Evolutionary conservation across 805 yeast genomes (phyloP).

Genomic region (Wickerhamiella azymoides): DNA sequence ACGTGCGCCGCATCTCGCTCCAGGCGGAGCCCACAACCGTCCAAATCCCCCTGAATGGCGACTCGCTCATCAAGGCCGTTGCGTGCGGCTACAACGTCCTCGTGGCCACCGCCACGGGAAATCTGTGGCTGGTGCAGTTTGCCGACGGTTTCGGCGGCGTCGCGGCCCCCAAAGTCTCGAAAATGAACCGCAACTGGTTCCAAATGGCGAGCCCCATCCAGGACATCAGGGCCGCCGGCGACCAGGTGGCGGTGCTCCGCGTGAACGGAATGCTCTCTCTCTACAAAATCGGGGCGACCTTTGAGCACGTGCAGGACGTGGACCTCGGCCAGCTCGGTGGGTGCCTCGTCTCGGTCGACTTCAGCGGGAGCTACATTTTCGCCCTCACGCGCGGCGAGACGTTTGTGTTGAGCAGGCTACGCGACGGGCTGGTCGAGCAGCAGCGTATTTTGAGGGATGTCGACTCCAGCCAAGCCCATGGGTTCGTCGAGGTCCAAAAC

Average conservation of each 20-base stretch:
- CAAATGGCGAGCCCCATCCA: background rate
- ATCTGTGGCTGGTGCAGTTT: background rate
- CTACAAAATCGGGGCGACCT: background rate
- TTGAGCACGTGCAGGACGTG: background rate
- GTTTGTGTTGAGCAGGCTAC: background rate
- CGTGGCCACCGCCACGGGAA: background rate
- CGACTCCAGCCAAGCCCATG: background rate
- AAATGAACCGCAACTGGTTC: conserved; percentile 1
- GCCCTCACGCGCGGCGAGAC: background rate
- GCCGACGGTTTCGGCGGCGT: conserved; percentile 6
- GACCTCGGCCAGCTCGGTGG: background rate
- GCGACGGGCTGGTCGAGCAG: background rate
- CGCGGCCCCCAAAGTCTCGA: background rate
- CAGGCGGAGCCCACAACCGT: background rate
- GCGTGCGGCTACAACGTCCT: conserved; percentile 3
- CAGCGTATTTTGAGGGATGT: background rate
- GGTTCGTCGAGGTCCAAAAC: background rate
- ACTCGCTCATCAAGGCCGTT: background rate
- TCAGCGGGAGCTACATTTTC: background rate
- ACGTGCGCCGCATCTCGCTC: conserved; percentile 2
- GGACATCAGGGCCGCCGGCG: background rate
- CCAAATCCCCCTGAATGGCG: background rate
- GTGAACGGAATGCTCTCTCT: background rate
- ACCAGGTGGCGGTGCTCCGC: background rate
- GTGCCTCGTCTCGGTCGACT: background rate